Evolutionary conservation across 2,329 filamentous ascomycete species (phyloP).

Genomic region (Triangularia verruculosa): DNA sequence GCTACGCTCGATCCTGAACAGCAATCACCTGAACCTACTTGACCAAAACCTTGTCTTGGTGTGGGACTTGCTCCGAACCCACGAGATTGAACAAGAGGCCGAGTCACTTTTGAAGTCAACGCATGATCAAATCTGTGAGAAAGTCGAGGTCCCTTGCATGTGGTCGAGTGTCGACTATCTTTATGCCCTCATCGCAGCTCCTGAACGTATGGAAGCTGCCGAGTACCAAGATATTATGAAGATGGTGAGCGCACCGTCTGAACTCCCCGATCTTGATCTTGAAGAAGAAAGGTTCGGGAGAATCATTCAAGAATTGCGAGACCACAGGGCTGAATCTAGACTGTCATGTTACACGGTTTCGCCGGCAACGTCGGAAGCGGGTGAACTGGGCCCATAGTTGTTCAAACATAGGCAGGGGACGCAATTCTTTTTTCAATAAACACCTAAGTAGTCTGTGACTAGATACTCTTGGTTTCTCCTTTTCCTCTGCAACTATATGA

Average conservation of each 20-base stretch:
- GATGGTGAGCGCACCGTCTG: background rate
- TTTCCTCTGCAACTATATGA: no score
- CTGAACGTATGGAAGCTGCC: background rate
- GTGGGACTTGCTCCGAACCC: background rate
- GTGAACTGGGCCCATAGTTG: no score
- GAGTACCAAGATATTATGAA: background rate
- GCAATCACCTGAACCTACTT: background rate
- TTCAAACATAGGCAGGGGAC: no score
- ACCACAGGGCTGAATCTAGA: background rate
- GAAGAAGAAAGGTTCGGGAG: background rate
- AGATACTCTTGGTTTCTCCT: no score
- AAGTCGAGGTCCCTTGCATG: background rate
- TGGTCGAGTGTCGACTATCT: background rate
- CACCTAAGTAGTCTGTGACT: no score
- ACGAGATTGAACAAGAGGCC: background rate
- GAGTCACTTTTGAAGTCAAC: background rate
- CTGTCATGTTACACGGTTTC: background rate
- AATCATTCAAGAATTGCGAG: background rate
- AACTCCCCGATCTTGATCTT: background rate
- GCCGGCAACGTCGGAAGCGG: no score
- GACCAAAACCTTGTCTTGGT: background rate
- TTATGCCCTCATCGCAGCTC: background rate
- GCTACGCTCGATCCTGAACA: background rate
- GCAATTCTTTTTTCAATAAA: no score
- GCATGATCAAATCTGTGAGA: background rate